phyloP scores from a whole-genome alignment of 768 basidiomycete genomes.

The Pholiota molesta region DNA sequence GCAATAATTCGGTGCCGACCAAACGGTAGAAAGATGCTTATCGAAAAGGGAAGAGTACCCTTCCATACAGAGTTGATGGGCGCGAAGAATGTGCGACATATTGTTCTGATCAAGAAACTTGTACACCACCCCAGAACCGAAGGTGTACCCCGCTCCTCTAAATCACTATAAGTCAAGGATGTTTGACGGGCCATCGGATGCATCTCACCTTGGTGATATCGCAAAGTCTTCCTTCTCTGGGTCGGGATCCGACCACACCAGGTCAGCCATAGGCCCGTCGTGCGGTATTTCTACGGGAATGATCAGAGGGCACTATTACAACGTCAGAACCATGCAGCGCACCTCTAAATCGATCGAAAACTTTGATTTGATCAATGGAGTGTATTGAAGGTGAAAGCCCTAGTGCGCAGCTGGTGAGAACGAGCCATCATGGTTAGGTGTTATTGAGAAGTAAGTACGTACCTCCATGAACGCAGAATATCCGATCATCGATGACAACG shows the following conservation, averaged over 20 bases:
- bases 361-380: conserved; percentile 99
- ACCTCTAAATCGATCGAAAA: conserved; percentile 98
- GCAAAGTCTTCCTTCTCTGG: conserved; percentile 99
- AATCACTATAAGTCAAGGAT: conserved; percentile 26
- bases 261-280: conserved; percentile 99
- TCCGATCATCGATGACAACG: conserved; percentile 97
- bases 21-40: conserved; percentile 94
- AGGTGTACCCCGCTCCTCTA: conserved; percentile 98
- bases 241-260: conserved; percentile 99
- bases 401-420: conserved; percentile 32
- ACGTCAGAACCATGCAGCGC: conserved; percentile 23
- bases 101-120: conserved; percentile 96
- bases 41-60: conserved; percentile 98
- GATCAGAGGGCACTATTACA: conserved; percentile 22
- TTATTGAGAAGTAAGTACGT: conserved; percentile 40
- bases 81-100: conserved; percentile 97
- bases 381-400: conserved; percentile 98
- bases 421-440: conserved; percentile 3
- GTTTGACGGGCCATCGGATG: conserved; percentile 17
- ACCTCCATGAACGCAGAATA: conserved; percentile 99
- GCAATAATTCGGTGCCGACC: conserved; percentile 99
- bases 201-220: conserved; percentile 88
- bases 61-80: conserved; percentile 99
- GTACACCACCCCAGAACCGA: conserved; percentile 96
- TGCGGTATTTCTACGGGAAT: conserved; percentile 87